Base-by-base conservation (phyloP, 2,329 filamentous ascomycete genomes). In the Phoma herbarum region DNA sequence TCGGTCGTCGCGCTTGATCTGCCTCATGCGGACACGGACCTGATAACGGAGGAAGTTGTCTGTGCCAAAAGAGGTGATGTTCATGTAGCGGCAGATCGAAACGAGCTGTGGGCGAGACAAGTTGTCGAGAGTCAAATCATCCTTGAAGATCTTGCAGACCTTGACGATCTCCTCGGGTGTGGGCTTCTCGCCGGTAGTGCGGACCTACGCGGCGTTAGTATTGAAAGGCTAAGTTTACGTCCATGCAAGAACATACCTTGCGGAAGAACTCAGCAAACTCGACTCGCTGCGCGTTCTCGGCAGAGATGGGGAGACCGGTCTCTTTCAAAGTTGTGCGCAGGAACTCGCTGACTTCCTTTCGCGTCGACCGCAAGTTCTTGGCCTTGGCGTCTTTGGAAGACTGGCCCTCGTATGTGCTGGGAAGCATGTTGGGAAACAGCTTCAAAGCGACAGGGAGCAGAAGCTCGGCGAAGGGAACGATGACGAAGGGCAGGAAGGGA, bases 101-200 rank as follows among this genome's bases (percentile, higher is more conserved):
- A 99, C 94, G 50, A 99, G 84, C 80, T 99, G 95, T 16, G 95
- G 95, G 63, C 95, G 87, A 18, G 93, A 97, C 65, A 99, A 82
- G 80, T 99, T 99, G 86, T 99, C 95, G 29, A 99, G 85, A 0
- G 95, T 99, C 71, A 99, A 77, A 77, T 99, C 95, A 75, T 99
- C 95, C 78, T 95, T 96, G 87, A 99, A 99, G 65, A 96, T 90
- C 84, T 97, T 96, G 88, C 95, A 98, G 63, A 99, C 94, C 80
- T 95, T 97, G 83, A 99, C 96, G 63, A 99, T 92, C 75, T 99
- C 95, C 66, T 93, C 86, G 52, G 88, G 86, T 4, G 91, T 95
- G 1, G 95, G 95, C 44, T 90, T 85, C 81, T 98, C 94, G 64
- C 94, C 95, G 1, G 94, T 97, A 18, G 92, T 88, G 52, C 95